Base-by-base conservation (phyloP, 306 rosid species). In the Neltuma alba region DNA sequence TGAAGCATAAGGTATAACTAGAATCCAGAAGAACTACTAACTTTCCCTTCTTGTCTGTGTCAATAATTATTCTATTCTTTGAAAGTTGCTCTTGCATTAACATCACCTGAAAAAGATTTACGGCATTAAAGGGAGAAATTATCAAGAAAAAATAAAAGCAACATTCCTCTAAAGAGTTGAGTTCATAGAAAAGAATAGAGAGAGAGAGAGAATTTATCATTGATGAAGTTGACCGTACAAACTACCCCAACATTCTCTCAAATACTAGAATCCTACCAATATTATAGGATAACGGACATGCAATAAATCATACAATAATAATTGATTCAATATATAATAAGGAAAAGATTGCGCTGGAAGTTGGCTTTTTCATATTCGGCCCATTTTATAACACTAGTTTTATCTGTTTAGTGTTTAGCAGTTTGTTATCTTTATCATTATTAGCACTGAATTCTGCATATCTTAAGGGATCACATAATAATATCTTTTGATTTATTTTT, bases 1-100 rank as follows among this genome's bases (percentile, higher is more conserved):
- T 52, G 40, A 79, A 68, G 67, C 48, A 77, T 21, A 74, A 79
- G 78, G 60, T 57, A 79, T 21, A 57, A 31, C 23, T 42, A 37
- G 37, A 33, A 54, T 75, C 40, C 69, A 70, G 52, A 67, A 77
- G 37, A 76, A 50, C 57, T 47, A 82, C 98, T 86, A 79, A 94
- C 98, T 94, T 94, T 82, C 90, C 86, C 86, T 91, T 94, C 86
- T 92, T 91, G 92, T 94, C 98, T 4, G 77, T 87, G 21, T 91
- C 98, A 82, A 94, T 86, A 77, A 94, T 94, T 72, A 94, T 94
- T 89, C 97, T 88, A 69, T 94, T 94, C 82, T 94, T 94, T 8
- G 97, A 94, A 76, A 94, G 94, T 55, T 94, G 98, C 75, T 94
- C 98, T 82, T 94, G 98, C 83, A 94, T 94, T 79, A 94, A 84